Base-by-base conservation (phyloP, 1,284 basidiomycete species). In the Megacollybia platyphylla region DNA sequence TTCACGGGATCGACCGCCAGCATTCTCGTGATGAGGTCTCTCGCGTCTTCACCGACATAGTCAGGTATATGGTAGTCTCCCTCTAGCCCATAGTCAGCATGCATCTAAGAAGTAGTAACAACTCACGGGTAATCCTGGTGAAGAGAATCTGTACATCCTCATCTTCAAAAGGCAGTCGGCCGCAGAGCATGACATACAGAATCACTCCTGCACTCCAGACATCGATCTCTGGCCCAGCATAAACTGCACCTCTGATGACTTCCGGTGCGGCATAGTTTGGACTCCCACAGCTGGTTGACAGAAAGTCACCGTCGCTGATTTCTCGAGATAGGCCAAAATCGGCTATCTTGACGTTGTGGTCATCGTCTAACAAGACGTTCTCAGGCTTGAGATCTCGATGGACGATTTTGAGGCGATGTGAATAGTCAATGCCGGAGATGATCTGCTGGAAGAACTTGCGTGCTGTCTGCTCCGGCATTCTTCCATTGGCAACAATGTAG, bases 181-280 rank as follows among this genome's bases (percentile, higher is more conserved):
- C 92, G 55, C 87, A 92, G 5, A 97, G 72, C 79, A 97, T 89
- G 41, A 96, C 92, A 63, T 91, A 96, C 44, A 97, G 73, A 53
- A 97, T 96, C 28, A 96, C 91, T 0, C 92, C 92, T 45, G 87
- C 87, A 53, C 86, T 90, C 92, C 92, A 97, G n/a, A 96, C 90
- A 54, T 97, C 92, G 53, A 96, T 93, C 60, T 94, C 92, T 0
- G 92, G 91, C 0, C 92, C 92, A 1, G 89, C 90, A 57, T 97
- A 97, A 6, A 93, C 70, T 46, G 87, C 87, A 10, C 91, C 91
- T 17, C 83, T 76, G 52, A 97, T 94, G 52, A 97, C 92, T 56
- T 97, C 92, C 1, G 92, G 92, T 0, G 92, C 92, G 43, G 92
- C 92, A 54, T 97, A 97, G 61, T 97, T 96, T 0, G 92, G 92